phyloP scores from a whole-genome alignment of 2,329 filamentous ascomycete genomes.

The Alternaria novae-zelandiae region DNA sequence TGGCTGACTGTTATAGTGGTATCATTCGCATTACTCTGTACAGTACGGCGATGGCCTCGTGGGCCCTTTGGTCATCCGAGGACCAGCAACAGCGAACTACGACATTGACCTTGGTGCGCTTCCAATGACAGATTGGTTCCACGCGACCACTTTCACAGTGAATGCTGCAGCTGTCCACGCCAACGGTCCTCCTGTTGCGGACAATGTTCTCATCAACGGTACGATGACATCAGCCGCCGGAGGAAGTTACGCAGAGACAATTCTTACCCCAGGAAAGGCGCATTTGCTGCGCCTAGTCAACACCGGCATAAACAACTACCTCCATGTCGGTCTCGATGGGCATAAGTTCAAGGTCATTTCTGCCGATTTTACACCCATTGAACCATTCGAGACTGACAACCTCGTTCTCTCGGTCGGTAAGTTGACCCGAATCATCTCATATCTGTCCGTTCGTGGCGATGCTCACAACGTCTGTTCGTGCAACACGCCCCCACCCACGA shows the following conservation, averaged over 20 bases:
- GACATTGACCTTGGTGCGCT: constrained; percentile 53
- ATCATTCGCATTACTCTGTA: constrained; percentile 52
- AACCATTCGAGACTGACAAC: constrained; percentile 48
- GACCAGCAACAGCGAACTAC: constrained; percentile 50
- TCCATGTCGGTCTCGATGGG: constrained; percentile 34
- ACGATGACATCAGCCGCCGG: constrained; percentile 55
- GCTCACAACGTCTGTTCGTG: constrained; percentile 9
- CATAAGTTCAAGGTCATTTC: constrained; percentile 54
- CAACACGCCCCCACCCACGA: constrained; percentile 9
- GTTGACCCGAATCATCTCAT: constrained; percentile 10
- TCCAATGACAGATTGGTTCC: constrained; percentile 49
- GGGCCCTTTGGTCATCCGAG: constrained; percentile 51
- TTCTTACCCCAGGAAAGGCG: constrained; percentile 48
- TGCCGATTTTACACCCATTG: constrained; percentile 53
- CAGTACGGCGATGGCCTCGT: constrained; percentile 52
- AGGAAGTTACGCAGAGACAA: constrained; percentile 43
- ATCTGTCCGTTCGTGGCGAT: background rate
- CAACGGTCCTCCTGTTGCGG: constrained; percentile 50
- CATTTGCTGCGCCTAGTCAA: constrained; percentile 56
- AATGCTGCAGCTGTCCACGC: constrained; percentile 46
- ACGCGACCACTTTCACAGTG: constrained; percentile 38
- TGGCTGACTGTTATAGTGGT: constrained; percentile 53
- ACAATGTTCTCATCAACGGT: constrained; percentile 61
- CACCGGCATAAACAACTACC: constrained; percentile 33
- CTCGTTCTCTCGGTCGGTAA: constrained; percentile 47